Base-by-base conservation (phyloP, 1,139 yeast genomes). In the Yamadazyma sp. region DNA sequence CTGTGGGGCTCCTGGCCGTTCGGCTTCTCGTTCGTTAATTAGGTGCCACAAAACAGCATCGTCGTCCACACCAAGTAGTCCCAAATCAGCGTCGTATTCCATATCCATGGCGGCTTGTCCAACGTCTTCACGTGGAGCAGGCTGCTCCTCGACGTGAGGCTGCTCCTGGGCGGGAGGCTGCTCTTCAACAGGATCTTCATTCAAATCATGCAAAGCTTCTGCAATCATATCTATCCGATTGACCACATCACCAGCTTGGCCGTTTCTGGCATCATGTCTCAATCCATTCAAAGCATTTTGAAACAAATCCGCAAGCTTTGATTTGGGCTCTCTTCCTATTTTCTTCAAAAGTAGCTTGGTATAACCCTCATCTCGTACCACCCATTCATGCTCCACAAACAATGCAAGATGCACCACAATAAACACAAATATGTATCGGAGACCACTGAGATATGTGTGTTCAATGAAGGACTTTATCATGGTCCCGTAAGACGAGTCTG, bases 341-440 rank as follows among this genome's bases (percentile, higher is more conserved):
- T 71, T 74, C 42, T 68, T 75, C 38, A 70, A 54, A 17, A 83
- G 62, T 52, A 82, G 63, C 52, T 76, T 80, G 29, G 67, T 57
- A 54, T 81, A 82, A 0, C 86, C 86, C 34, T 80, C 80, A 54
- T 84, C 92, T 38, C 80, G 64, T 1, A 78, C 76, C n/a, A 84
- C 83, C 79, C 85, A 80, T 51, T 82, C 89, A 53, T 81, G 84
- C 44, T 76, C 81, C 29, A 80, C 66, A 52, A 78, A 77, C 7
- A 79, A 45, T 2, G 79, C 75, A 21, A 76, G 51, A 43, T 71
- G 74, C 24, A 75, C 59, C 6, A 67, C 50, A 5, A 76, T 56
- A 18, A 69, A 64, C 30, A 70, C 57, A 11, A 63, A 14, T 4
- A 72, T 57, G 41, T 70, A 66, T 13, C 67, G 49, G 10, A 64